Evolutionary conservation across 2,329 filamentous ascomycete genomes (phyloP), one percentile per base, ranked within the genome.

Genomic region (Arthrobotrys iridis): DNA sequence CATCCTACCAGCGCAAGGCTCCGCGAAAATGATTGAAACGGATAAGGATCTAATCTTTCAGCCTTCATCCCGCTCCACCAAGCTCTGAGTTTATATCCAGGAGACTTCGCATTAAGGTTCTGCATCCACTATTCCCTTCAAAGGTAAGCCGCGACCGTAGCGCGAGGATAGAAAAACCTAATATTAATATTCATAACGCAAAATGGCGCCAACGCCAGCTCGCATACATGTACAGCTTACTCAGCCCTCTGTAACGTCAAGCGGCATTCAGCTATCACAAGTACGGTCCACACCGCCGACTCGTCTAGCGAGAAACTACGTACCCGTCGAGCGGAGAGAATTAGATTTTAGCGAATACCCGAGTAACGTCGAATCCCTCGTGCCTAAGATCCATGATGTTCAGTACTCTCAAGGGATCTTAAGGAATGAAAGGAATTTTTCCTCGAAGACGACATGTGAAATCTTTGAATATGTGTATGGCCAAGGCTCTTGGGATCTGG

Each of bases 271-370:
- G 22, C 13, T 22, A 7, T 7, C 22, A 22, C 20, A 37, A 40
- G 20, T 15, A 40, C 33, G 52, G 52, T 33, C 33, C 6, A n/a
- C n/a, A 11, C 52, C 52, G 20, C 52, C 52, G 28, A 43, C 57
- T 41, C 57, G 57, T 11, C 40, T 62, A 18, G 57, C 57, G 20
- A 62, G 57, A 35, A 26, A 62, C 40, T 62, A 46, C 22, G 57
- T 62, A 2, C 37, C 57, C 18, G 57, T 62, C 1, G 57, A 46
- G 28, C 41, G 59, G 28, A 33, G 15, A 15, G 59, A 50, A 13
- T 24, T 63, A 8, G 59, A 63, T 22, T 63, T 63, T 22, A 50
- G 43, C 43, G 7, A 35, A n/a, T 63, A 63, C 13, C 59, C 59
- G 59, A 63, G 41, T 22, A 63, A 63, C 37, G 8, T 48, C 43